These are phyloP conservation scores for Fusarium musae DNA, from an alignment of 2,329 filamentous ascomycete genomes.

Conservation along the genomic window DNA sequence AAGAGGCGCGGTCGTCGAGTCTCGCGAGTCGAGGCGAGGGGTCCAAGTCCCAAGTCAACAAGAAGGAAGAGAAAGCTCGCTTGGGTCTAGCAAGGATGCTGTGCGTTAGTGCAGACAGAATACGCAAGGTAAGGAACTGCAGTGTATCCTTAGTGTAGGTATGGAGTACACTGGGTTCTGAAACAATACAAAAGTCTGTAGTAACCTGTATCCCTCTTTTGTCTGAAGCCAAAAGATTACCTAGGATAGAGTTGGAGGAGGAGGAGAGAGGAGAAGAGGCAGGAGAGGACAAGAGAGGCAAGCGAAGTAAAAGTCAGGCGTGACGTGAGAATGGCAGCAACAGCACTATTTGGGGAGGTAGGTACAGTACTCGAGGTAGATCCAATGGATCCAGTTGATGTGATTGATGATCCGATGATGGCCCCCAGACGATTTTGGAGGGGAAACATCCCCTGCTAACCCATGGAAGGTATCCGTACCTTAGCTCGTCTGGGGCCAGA, in stretches of 20 bases:
- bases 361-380: background rate
- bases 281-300: conserved; percentile 2
- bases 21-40: conserved; percentile 15
- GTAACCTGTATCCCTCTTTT: background rate
- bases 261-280: background rate
- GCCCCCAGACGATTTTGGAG: conserved; percentile 27
- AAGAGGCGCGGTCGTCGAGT: conserved; percentile 35
- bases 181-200: conserved; percentile 1
- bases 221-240: background rate
- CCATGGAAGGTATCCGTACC: conserved; percentile 10
- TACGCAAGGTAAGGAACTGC: background rate
- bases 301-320: conserved; percentile 14
- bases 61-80: conserved; percentile 19
- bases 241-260: background rate
- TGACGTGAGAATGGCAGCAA: conserved; percentile 23
- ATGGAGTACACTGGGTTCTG: background rate
- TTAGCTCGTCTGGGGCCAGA: conserved; percentile 5
- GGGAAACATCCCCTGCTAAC: conserved; percentile 30
- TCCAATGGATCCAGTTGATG: conserved; percentile 25
- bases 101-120: conserved; percentile 13
- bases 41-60: conserved; percentile 14
- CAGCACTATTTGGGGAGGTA: background rate
- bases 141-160: background rate
- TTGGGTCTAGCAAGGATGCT: conserved; percentile 19
- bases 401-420: conserved; percentile 43